Base-by-base conservation (phyloP, 768 basidiomycete species). In the Amanita subjunquillea region DNA sequence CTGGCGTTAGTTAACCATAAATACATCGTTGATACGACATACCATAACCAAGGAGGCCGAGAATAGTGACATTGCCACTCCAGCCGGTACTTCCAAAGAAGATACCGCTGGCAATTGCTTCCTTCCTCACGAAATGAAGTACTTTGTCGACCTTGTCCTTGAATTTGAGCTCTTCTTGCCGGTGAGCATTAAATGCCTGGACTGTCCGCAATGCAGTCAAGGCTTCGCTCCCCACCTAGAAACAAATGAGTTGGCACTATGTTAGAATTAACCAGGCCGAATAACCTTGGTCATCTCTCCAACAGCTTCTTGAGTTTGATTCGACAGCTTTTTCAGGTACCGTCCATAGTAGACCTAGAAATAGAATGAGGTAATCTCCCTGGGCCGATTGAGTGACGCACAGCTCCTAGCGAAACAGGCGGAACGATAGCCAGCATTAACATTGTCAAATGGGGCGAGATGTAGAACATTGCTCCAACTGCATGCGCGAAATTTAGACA, bases 391-490 rank as follows among this genome's bases (percentile, higher is more conserved):
- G 32, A 23, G 17, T 23, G 55, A 69, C 74, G 29, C 69, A 94
- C 79, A 60, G 92, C 85, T 58, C 89, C 89, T 50, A 92, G 72
- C 22, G 89, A 90, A 4, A 92, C 80, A 0, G 90, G 90, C 17
- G 90, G 90, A 0, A 97, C 93, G 46, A 97, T 82, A 34, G 83
- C 81, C 48, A 99, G 77, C 95, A 99, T 98, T 57, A 97, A 72
- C 51, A 87, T 65, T 0, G 95, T 98, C 54, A 99, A 70, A 39
- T 84, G 85, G 0, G 89, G 87, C 0, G 88, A 94, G 51, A 95
- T 79, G 67, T 86, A 94, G 59, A 97, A 82, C 95, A 97, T 99
- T 39, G 91, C 90, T 43, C 87, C 91, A 56, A 97, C 92, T 88
- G 59, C 6, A 51, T 43, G 30, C n/a, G 7, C 36, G 36, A 30